phyloP scores from a whole-genome alignment of 305 asterid species.

The Fraxinus baroniana region DNA sequence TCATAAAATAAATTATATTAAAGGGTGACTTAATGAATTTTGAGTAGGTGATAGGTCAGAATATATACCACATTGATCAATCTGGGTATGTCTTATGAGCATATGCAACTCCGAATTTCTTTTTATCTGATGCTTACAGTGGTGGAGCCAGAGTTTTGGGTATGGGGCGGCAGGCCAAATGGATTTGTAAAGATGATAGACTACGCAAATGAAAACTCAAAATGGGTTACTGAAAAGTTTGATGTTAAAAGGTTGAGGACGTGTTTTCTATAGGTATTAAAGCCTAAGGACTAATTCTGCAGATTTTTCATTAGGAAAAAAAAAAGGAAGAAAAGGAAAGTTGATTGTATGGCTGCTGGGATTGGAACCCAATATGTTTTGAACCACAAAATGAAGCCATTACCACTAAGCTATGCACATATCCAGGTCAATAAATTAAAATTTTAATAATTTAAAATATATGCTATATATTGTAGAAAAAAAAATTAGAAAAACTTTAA shows the following conservation, averaged over 20 bases:
- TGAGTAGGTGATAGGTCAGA: neutral
- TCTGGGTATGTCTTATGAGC: neutral
- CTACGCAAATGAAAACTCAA: neutral
- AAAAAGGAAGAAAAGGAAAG: neutral
- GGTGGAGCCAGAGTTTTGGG: neutral
- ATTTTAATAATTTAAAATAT: too few species aligned
- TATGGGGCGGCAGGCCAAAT: neutral
- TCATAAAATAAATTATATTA: constrained; percentile 14
- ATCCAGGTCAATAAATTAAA: neutral
- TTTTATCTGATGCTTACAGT: constrained; percentile 6
- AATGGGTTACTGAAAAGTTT: neutral
- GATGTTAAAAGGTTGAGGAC: neutral
- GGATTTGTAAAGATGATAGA: neutral
- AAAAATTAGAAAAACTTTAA: too few species aligned
- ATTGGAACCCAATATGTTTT: neutral
- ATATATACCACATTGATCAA: neutral
- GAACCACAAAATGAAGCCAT: neutral
- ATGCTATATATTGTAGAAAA: too few species aligned
- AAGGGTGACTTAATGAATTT: neutral
- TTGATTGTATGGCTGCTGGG: neutral
- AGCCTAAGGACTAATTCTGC: neutral
- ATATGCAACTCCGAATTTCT: neutral
- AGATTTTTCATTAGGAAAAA: too few species aligned
- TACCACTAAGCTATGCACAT: neutral
- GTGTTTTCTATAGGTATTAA: neutral